Evolutionary conservation across 2,329 filamentous ascomycete genomes (phyloP), one percentile per base, ranked within the genome.

Genomic region (Penicillium palitans): DNA sequence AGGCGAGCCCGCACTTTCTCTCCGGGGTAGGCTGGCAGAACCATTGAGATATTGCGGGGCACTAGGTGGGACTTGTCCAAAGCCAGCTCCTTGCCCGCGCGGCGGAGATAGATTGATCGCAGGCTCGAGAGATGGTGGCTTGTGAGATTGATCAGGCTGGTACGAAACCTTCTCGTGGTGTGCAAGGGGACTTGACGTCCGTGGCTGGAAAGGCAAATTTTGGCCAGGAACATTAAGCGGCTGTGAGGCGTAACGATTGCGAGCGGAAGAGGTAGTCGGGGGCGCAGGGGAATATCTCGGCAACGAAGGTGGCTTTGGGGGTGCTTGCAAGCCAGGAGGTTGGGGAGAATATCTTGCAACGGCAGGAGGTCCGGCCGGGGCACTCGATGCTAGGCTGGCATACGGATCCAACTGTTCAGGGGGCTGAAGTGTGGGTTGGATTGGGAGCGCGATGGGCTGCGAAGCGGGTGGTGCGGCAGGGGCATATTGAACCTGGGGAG

Each of bases 101-200:
- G 69, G 57, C 8, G 70, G 63, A 17, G 67, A 65, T 24, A 66
- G 52, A 19, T 59, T 62, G 48, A 65, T 66, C 35, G 69, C 61
- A 7, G 66, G 66, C 29, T 71, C 66, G 25, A 68, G 57, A 10
- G 66, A 68, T n/a, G 67, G 64, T 15, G 62, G 63, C 31, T 66
- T 64, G 15, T 65, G 59, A 21, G 55, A 45, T 27, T 59, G 57
- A n/a, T 68, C 65, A 1, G 68, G 64, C 42, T 71, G 71, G 51
- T 75, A 74, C 7, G 70, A 72, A 33, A 65, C 62, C 55, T 74
- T 76, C 49, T 76, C 74, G 54, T 79, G 82, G 50, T 82, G 81
- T 33, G 85, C 85, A 17, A 88, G 76, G 17, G 85, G 85, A 70
- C 85, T 87, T n/a, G 85, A 87, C 7, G 84, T 87, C 56, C 85